Conservation (phyloP, 2,329 filamentous ascomycete species). For the Penicillium sp. region DNA sequence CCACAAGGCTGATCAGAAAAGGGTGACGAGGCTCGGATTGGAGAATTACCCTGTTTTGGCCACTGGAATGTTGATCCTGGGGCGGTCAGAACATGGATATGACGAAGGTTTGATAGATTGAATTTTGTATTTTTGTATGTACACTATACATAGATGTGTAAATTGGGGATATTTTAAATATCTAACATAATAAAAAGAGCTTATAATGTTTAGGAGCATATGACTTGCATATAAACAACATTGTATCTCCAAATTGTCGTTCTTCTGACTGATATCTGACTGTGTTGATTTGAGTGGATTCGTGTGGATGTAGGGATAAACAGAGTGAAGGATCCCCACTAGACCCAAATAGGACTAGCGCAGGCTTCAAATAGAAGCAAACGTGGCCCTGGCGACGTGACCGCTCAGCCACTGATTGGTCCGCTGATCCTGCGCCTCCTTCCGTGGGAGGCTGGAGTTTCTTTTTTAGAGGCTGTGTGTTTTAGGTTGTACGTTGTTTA, state of each 20-base stretch:
- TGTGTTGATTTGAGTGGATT: background rate
- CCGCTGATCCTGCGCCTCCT: constrained; percentile 23
- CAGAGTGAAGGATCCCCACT: background rate
- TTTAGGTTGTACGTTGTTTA: background rate
- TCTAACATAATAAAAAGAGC: background rate
- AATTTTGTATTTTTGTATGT: background rate
- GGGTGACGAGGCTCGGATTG: constrained; percentile 9
- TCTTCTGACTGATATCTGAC: background rate
- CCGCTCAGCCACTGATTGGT: constrained; percentile 20
- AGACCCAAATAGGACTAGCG: constrained; percentile 14
- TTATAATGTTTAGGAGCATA: background rate
- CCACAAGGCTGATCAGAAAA: constrained; percentile 12
- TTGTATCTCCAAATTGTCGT: background rate
- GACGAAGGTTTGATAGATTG: background rate
- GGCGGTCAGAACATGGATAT: constrained; percentile 2
- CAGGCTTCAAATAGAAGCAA: constrained; percentile 27
- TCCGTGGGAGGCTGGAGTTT: constrained; percentile 21
- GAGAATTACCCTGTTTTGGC: background rate
- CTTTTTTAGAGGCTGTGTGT: constrained; percentile 19
- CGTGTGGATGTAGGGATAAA: background rate
- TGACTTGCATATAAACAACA: background rate
- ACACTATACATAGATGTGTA: background rate
- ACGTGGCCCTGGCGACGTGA: constrained; percentile 26
- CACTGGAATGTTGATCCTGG: constrained; percentile 8
- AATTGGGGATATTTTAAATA: background rate